Base-by-base conservation (phyloP, 2,329 filamentous ascomycete species). In the Trichophyton schoenleinii region DNA sequence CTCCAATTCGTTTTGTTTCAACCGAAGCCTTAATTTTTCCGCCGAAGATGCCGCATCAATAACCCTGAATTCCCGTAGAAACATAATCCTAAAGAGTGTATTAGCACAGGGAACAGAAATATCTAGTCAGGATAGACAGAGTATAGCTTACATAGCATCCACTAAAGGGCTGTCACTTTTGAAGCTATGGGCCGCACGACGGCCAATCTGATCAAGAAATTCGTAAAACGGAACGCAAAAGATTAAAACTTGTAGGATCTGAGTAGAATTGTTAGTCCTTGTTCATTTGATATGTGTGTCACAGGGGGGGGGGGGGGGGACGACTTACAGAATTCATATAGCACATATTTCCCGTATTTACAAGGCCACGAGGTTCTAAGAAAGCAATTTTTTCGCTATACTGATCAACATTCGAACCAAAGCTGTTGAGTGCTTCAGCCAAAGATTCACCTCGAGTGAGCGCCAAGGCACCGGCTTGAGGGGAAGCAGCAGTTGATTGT, bases 281-380 rank as follows among this genome's bases (percentile, higher is more conserved):
- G 48, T 46, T 6, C 6, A 42, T 8, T 44, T 34, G 67, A 81
- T 9, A 22, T 22, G 22, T 44, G 57, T 15, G 44, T 42, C 11
- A 44, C 3, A 18, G 13, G n/a, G 25, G 49, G 18, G 18, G 18
- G 1, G 8, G 13, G n/a, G 25, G 49, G 18, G 18, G 18, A 1
- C 3, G n/a, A 78, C 89, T 77, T 81, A 96, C 92, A 65, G 94
- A 96, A 79, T 97, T 99, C 94, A 99, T 97, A 77, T 99, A 99
- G 76, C 94, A 99, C 89, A 97, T 95, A 72, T 99, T 97, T 58
- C 94, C 94, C 46, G 92, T 95, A 75, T 99, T 99, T 67, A 96
- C 88, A 70, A 99, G 82, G 57, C 94, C 94, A 66, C 92, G 84
- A 58, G 94, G 94, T 75, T 97, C 90, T 58, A 99, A 81, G 70